Evolutionary conservation across 768 basidiomycete species (phyloP).

Genomic region (Clitopilus hobsonii): DNA sequence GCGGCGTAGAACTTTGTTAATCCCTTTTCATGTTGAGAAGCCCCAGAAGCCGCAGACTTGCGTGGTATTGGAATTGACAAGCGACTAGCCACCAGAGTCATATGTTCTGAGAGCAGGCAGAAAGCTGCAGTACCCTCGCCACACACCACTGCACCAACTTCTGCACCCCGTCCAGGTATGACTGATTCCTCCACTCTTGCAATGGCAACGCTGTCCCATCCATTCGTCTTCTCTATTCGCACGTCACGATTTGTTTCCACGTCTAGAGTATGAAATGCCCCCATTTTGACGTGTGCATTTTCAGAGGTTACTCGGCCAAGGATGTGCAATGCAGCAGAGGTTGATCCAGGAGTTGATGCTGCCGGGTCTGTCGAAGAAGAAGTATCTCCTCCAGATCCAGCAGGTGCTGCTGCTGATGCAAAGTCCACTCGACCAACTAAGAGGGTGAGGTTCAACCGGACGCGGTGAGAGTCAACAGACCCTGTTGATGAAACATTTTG

Average conservation of each 20-base stretch:
- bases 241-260: constrained; percentile 89
- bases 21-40: constrained; percentile 91
- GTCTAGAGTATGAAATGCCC: constrained; percentile 93
- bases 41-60: constrained; percentile 78
- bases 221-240: constrained; percentile 78
- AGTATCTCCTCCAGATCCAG: constrained; percentile 39
- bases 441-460: constrained; percentile 81
- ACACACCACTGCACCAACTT: constrained; percentile 92
- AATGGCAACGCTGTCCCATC: constrained; percentile 90
- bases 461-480: constrained; percentile 86
- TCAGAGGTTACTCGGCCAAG: constrained; percentile 83
- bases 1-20: constrained; percentile 78
- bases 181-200: constrained; percentile 84
- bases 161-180: constrained; percentile 90
- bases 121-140: constrained; percentile 95
- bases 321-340: constrained; percentile 71
- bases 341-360: constrained; percentile 27
- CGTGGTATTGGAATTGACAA: constrained; percentile 87
- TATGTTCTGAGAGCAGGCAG: constrained; percentile 93
- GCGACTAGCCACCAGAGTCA: constrained; percentile 90
- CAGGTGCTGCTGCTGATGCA: constrained; percentile 59
- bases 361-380: constrained; percentile 24
- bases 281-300: constrained; percentile 86
- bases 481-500: constrained; percentile 90
- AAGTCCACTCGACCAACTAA: constrained; percentile 78